Evolutionary conservation across 140 eudicot species (phyloP).

Genomic region (Stevia rebaudiana): DNA sequence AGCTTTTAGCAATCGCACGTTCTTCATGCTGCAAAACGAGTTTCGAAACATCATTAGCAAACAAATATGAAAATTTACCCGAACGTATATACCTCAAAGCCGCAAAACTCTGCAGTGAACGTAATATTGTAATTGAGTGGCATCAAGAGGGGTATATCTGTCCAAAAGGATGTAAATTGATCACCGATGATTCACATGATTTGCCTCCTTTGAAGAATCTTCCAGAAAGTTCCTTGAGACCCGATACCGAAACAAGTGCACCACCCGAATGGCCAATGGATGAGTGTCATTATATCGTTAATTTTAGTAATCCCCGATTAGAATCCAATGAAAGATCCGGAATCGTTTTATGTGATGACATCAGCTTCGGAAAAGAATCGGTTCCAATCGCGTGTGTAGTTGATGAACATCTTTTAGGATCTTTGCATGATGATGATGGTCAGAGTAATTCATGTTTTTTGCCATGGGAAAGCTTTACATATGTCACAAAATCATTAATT

Average conservation of each 20-base stretch:
- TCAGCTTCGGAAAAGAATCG: constrained; percentile 79
- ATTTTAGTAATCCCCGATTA: constrained; percentile 46
- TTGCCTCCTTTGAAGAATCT: constrained; percentile 33
- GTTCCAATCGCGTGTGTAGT: constrained; percentile 78
- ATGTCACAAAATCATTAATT: constrained; percentile 60
- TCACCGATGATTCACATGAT: constrained; percentile 19
- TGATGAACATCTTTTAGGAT: constrained; percentile 74
- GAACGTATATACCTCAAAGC: constrained; percentile 77
- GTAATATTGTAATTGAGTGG: constrained; percentile 63
- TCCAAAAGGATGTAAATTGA: constrained; percentile 57
- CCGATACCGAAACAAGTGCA: constrained; percentile 9
- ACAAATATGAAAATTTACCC: constrained; percentile 68
- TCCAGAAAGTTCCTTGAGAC: constrained; percentile 24
- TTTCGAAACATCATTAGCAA: constrained; percentile 56
- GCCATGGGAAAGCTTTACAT: constrained; percentile 94
- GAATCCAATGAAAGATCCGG: constrained; percentile 45
- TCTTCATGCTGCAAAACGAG: constrained; percentile 61
- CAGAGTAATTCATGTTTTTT: constrained; percentile 42
- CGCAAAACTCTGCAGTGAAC: constrained; percentile 88
- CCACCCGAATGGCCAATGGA: constrained; percentile 71
- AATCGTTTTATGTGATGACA: constrained; percentile 80
- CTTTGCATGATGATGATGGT: constrained; percentile 49
- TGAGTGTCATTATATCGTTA: constrained; percentile 69
- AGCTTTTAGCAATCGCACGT: constrained; percentile 58
- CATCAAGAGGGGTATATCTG: constrained; percentile 74